A percentile compares a stretch with the other conserved stretches of the same genome.
These are phyloP conservation scores for Plantago coronopus DNA, from an alignment of 305 asterid genomes.

Conservation along the genomic window DNA sequence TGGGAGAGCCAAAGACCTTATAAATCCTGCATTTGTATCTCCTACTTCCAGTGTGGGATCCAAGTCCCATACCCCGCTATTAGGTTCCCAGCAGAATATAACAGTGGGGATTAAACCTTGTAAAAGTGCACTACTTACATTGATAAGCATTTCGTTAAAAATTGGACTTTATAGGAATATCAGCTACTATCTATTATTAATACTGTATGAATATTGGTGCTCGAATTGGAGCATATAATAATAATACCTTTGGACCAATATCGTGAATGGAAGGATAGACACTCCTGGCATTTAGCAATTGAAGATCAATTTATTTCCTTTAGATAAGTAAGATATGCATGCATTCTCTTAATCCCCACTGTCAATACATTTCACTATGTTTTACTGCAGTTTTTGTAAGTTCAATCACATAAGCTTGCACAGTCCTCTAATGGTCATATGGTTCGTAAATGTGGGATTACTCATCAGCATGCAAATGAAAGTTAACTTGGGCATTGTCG, in stretches of 20 bases:
- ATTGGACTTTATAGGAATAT: neutral
- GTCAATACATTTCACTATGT: neutral
- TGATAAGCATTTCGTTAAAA: neutral
- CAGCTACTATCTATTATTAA: neutral
- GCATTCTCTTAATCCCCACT: neutral
- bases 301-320: neutral
- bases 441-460: neutral
- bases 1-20: too few relatives aligned
- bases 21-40: too few relatives aligned
- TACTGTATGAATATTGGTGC: neutral
- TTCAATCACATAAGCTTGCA: neutral
- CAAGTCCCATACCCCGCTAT: too few relatives aligned
- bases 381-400: neutral
- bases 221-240: neutral
- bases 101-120: neutral
- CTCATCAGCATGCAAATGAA: conserved; percentile 2
- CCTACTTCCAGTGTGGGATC: too few relatives aligned
- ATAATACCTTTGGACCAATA: neutral
- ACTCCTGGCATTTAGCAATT: neutral
- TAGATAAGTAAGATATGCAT: neutral
- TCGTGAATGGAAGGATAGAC: neutral
- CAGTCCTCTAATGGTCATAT: neutral
- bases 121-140: conserved; percentile 12
- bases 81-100: too few relatives aligned
- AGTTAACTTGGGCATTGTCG: conserved; percentile 6